A percentile compares a stretch with the other conserved stretches of the same genome.
Conservation (phyloP, 164 flowering plant genomes). For the Macadamia tetraphylla region DNA sequence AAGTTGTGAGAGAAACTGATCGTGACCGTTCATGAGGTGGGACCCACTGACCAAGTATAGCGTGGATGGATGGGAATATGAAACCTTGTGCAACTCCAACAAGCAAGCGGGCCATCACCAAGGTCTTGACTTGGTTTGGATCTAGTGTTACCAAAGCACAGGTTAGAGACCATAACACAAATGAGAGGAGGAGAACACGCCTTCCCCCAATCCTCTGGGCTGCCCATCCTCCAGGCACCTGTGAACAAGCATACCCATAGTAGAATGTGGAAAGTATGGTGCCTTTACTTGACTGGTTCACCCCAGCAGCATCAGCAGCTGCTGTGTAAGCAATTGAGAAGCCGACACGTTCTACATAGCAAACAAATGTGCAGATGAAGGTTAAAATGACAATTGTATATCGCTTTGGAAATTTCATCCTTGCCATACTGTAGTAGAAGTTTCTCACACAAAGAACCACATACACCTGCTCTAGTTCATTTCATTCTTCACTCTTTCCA, state of each 20-base stretch:
- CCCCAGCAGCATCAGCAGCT: slow-evolving; percentile 83
- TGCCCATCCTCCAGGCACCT: slow-evolving; percentile 93
- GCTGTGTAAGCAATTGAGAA: slow-evolving; percentile 83
- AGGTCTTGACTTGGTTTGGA: slow-evolving; percentile 42
- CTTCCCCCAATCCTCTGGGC: slow-evolving; percentile 85
- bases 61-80: slow-evolving; percentile 91
- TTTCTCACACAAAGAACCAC: not conserved
- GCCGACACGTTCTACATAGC: slow-evolving; percentile 87
- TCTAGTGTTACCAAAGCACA: slow-evolving; percentile 71
- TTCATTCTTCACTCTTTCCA: not conserved
- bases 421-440: slow-evolving; percentile 20
- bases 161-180: slow-evolving; percentile 75
- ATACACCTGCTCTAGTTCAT: not conserved
- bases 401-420: slow-evolving; percentile 49
- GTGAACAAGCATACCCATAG: slow-evolving; percentile 90
- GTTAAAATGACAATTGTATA: slow-evolving; percentile 72
- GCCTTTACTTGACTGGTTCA: slow-evolving; percentile 77
- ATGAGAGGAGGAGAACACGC: slow-evolving; percentile 74
- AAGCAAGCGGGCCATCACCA: slow-evolving; percentile 76
- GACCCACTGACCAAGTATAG: slow-evolving; percentile 94
- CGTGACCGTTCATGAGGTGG: slow-evolving; percentile 92
- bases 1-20: slow-evolving; percentile 86
- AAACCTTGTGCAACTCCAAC: slow-evolving; percentile 95
- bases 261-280: slow-evolving; percentile 76
- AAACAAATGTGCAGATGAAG: slow-evolving; percentile 70